A percentile compares a stretch with the other conserved stretches of the same genome.
Evolutionary conservation across 495 filamentous ascomycete species (phyloP).

Genomic region (Penicillium simplicissimum): DNA sequence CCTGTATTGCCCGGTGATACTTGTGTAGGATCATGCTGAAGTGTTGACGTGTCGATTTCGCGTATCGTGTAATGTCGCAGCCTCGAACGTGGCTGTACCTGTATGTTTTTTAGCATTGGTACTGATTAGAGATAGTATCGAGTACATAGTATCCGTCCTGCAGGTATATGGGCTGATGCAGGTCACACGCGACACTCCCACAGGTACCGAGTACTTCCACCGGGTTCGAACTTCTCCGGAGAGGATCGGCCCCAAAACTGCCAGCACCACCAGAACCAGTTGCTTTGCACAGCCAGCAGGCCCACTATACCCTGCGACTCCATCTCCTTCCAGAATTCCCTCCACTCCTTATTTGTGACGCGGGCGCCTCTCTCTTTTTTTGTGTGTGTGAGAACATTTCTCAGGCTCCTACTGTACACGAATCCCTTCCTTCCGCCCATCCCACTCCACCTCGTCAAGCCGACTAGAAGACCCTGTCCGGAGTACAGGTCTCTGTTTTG

Average conservation of each 20-base stretch:
- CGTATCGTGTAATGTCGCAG: background rate
- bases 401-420: slow-evolving; percentile 9
- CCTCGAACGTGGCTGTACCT: background rate
- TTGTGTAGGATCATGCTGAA: background rate
- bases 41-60: slow-evolving; percentile 11
- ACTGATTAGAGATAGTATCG: background rate
- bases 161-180: background rate
- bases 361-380: slow-evolving; percentile 11
- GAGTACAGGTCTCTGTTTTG: background rate
- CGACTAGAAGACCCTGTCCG: slow-evolving; percentile 7
- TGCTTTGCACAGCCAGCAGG: background rate
- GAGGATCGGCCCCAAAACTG: slow-evolving; percentile 32
- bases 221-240: slow-evolving; percentile 36
- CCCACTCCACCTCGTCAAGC: background rate
- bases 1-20: background rate
- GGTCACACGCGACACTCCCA: slow-evolving; percentile 1
- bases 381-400: background rate
- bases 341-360: slow-evolving; percentile 2
- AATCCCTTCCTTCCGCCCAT: slow-evolving; percentile 6
- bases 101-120: background rate
- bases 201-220: slow-evolving; percentile 17
- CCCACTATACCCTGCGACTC: slow-evolving; percentile 26
- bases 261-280: background rate
- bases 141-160: background rate
- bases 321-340: slow-evolving; percentile 33